Evolutionary conservation across 2,329 filamentous ascomycete genomes (phyloP), one percentile per base, ranked within the genome.

Genomic region (Davidsoniella eucalypti): DNA sequence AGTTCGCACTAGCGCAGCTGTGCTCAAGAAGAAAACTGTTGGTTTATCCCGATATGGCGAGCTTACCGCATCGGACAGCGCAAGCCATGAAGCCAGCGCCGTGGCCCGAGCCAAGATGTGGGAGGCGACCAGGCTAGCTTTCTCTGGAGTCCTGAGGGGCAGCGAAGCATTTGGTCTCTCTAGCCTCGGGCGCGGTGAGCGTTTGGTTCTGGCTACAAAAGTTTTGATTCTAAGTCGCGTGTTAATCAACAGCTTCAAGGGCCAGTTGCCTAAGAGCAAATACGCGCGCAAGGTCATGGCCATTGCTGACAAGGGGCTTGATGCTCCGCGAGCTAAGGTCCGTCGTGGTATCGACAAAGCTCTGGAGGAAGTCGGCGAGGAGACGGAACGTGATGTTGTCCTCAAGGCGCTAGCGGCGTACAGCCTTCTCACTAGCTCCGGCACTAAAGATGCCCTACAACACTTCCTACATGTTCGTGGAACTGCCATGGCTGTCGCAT

Each of bases 321-420:
- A 70, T 18, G 71, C 67, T 18, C 64, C 87, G 47, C 73, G 80
- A 39, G 71, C 72, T 47, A 78, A 76, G 55, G 67, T 94, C 2
- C 63, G 84, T 38, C 70, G 73, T 47, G 76, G 76, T 14, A 76
- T 94, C 21, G 78, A 88, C 48, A 82, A 76, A 56, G 69, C 86
- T 4, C 62, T 93, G 49, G 72, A 75, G 56, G 76, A 73, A 44
- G 73, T 80, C 23, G 73, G 80, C 71, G 62, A 72, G 58, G 44
- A 47, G 16, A 21, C 36, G 12, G 54, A 67, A 59, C 58, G 70
- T 52, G 59, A 69, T 53, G 69, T 75, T 18, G 71, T 92, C 14
- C 68, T 90, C 10, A 81, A 86, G 57, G 79, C 82, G 0, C 70
- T 95, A 56, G 84, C 80, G 51, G 87, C 88, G 0, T 88, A 87